Percentiles rank a stretch among this genome's conserved stretches.
These are phyloP conservation scores for Castanea crenata DNA, from an alignment of 306 rosid species.

Conservation along the genomic window DNA sequence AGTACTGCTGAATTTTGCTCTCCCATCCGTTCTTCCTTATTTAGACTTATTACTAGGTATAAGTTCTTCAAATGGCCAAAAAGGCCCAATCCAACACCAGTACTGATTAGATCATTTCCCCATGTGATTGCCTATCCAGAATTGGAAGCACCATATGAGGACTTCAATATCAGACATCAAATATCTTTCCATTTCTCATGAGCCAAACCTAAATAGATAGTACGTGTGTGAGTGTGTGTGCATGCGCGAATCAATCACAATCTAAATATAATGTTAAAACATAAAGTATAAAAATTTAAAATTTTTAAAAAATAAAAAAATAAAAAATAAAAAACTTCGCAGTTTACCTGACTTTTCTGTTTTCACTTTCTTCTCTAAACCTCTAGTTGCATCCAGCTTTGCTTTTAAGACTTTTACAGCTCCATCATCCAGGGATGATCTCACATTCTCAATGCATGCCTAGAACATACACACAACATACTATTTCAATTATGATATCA, in stretches of 20 bases:
- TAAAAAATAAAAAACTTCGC: conserved; percentile 6
- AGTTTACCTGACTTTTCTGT: conserved; percentile 62
- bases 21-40: too few species aligned
- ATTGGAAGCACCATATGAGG: too few species aligned
- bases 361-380: conserved; percentile 60
- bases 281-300: background rate
- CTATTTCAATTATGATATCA: conserved; percentile 13
- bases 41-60: too few species aligned
- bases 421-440: conserved; percentile 66
- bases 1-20: too few species aligned
- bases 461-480: conserved; percentile 31
- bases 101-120: too few species aligned
- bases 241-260: background rate
- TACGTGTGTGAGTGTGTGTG: background rate
- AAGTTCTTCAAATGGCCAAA: too few species aligned
- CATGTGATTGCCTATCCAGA: too few species aligned
- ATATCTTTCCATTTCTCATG: background rate
- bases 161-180: background rate
- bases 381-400: conserved; percentile 63
- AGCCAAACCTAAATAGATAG: background rate
- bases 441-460: conserved; percentile 78
- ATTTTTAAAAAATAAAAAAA: background rate
- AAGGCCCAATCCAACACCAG: too few species aligned
- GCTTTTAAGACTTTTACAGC: conserved; percentile 70
- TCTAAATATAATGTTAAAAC: background rate